Conservation (phyloP, 23 red algal species). For the Agarophyton chilense region DNA sequence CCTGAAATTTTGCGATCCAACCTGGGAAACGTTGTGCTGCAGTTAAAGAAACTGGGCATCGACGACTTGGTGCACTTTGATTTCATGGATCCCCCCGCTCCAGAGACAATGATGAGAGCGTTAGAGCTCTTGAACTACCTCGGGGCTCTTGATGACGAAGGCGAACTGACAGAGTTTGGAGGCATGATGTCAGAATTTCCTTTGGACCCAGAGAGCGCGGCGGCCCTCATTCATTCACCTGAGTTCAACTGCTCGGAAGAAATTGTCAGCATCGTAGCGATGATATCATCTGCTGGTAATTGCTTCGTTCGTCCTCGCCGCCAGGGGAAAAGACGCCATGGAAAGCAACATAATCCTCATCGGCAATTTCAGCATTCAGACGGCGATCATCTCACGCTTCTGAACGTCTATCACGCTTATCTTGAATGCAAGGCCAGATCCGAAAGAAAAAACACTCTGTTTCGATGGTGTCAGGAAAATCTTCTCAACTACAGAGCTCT, state of each 20-base stretch:
- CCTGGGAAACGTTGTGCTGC: constrained; percentile 90
- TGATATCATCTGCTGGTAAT: constrained; percentile 84
- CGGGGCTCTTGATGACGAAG: constrained; percentile 86
- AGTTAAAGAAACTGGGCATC: constrained; percentile 83
- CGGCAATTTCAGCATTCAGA: constrained; percentile 43
- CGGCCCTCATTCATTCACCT: constrained; percentile 78
- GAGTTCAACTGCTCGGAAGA: constrained; percentile 77
- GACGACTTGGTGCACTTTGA: constrained; percentile 97
- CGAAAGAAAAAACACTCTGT: background rate
- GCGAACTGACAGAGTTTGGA: constrained; percentile 86
- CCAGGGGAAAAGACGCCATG: constrained; percentile 53
- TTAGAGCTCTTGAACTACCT: constrained; percentile 93
- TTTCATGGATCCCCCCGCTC: constrained; percentile 98
- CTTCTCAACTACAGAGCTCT: constrained; percentile 81
- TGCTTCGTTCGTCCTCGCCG: constrained; percentile 72
- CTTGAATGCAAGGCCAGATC: constrained; percentile 46
- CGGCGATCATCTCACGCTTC: constrained; percentile 88
- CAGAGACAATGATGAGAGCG: constrained; percentile 95
- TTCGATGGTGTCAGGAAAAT: constrained; percentile 94
- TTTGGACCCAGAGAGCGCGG: constrained; percentile 72
- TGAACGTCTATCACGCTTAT: constrained; percentile 88
- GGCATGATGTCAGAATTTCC: constrained; percentile 86
- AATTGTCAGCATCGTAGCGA: constrained; percentile 90
- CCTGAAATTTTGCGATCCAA: constrained; percentile 98
- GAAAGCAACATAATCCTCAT: constrained; percentile 15